Conservation (phyloP, 805 yeast genomes). For the Ogataea methanolica region DNA sequence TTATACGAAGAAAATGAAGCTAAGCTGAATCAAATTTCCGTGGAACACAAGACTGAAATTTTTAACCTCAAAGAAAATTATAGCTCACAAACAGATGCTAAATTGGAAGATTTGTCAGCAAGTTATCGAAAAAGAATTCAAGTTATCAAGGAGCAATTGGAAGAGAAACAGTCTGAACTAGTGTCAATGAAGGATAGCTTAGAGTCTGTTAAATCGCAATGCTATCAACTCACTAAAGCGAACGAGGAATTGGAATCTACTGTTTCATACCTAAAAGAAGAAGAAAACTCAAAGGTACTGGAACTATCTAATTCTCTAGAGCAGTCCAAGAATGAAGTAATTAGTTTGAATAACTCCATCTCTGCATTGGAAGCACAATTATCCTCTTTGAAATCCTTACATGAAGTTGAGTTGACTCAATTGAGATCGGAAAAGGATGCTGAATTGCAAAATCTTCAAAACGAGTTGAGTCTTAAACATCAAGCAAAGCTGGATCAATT, state of each 20-base stretch:
- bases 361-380: conserved; percentile 5
- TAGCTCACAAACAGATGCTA: conserved; percentile 25
- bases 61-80: conserved; percentile 28
- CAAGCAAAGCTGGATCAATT: not conserved
- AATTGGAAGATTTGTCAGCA: conserved; percentile 26
- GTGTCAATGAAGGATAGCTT: conserved; percentile 4
- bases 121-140: conserved; percentile 30
- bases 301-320: conserved; percentile 2
- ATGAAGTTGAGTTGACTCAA: conserved; percentile 1
- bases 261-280: conserved; percentile 3
- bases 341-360: conserved; percentile 2
- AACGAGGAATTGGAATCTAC: conserved; percentile 6
- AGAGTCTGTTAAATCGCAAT: conserved; percentile 6
- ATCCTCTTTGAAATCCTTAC: conserved; percentile 1
- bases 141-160: conserved; percentile 12
- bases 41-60: conserved; percentile 29
- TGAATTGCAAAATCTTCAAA: not conserved
- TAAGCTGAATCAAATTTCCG: conserved; percentile 34
- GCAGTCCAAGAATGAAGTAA: conserved; percentile 2
- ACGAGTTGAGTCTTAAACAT: conserved; percentile 1
- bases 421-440: not conserved
- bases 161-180: conserved; percentile 7
- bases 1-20: conserved; percentile 30
- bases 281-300: conserved; percentile 3
- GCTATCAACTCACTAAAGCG: conserved; percentile 2